Conservation (phyloP, 1,284 basidiomycete species). For the Sphagnurus paluster region DNA sequence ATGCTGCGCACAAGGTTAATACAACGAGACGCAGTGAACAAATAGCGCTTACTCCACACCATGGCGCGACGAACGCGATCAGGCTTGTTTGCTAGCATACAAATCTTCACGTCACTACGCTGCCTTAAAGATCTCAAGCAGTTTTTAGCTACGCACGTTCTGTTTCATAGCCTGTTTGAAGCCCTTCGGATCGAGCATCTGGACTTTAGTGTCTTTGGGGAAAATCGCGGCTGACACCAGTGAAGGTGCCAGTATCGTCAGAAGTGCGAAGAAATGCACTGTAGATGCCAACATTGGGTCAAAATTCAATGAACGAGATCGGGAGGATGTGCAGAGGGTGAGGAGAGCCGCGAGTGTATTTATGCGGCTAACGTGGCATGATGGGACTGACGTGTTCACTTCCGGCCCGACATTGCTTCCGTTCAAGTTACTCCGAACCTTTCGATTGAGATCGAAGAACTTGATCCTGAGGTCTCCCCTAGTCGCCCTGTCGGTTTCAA, state of each 20-base stretch:
- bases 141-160: conserved; percentile 73
- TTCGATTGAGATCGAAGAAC: not conserved
- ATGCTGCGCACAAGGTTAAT: conserved; percentile 50
- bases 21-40: not conserved
- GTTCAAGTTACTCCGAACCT: not conserved
- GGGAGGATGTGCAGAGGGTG: not conserved
- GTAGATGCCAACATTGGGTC: conserved; percentile 14
- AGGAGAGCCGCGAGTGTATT: not conserved
- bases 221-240: conserved; percentile 75
- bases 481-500: no score
- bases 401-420: conserved; percentile 8
- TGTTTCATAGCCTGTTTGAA: conserved; percentile 77
- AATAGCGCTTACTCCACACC: conserved; percentile 83
- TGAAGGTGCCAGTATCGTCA: conserved; percentile 43
- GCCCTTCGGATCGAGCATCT: conserved; percentile 71
- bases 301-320: conserved; percentile 1
- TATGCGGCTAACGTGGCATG: conserved; percentile 8
- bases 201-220: conserved; percentile 66
- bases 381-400: conserved; percentile 18
- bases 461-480: no score
- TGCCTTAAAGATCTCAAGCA: conserved; percentile 4
- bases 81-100: conserved; percentile 63
- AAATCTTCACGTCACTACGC: conserved; percentile 3
- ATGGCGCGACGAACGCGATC: conserved; percentile 89
- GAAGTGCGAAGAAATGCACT: conserved; percentile 32